Evolutionary conservation across 768 basidiomycete species (phyloP).

Genomic region (Dendrothele bispora): DNA sequence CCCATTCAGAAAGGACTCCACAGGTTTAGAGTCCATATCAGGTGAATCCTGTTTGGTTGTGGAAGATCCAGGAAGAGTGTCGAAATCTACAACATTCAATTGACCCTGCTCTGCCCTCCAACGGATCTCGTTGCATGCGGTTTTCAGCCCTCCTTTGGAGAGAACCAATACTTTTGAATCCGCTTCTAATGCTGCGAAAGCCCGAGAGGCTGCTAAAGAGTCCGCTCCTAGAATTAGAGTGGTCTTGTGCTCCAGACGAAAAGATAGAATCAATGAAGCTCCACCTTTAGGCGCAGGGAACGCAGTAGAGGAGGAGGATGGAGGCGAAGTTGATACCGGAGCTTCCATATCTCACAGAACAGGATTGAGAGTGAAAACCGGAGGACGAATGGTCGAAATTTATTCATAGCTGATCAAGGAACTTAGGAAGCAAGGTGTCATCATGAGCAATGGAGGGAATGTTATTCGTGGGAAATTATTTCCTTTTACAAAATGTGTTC

Average conservation of each 20-base stretch:
- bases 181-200: slow-evolving; percentile 80
- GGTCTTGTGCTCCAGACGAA: slow-evolving; percentile 52
- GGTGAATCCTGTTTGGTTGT: slow-evolving; percentile 5
- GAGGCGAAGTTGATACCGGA: no score
- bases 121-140: slow-evolving; percentile 69
- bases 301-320: no score
- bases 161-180: slow-evolving; percentile 71
- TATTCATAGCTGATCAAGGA: no score
- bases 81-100: slow-evolving; percentile 58
- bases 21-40: slow-evolving; percentile 39
- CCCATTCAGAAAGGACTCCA: slow-evolving; percentile 48
- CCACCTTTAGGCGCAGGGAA: slow-evolving; percentile 51
- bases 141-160: slow-evolving; percentile 42
- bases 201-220: slow-evolving; percentile 81
- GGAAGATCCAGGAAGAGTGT: slow-evolving; percentile 35
- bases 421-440: no score
- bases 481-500: no score
- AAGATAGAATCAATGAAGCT: slow-evolving; percentile 79
- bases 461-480: no score
- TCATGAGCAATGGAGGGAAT: no score
- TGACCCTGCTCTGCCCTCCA: slow-evolving; percentile 61
- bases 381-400: no score
- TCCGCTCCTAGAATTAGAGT: slow-evolving; percentile 76
- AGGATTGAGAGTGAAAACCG: no score
- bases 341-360: no score